Base-by-base conservation (phyloP, 495 filamentous ascomycete genomes). In the Tuber borchii region DNA sequence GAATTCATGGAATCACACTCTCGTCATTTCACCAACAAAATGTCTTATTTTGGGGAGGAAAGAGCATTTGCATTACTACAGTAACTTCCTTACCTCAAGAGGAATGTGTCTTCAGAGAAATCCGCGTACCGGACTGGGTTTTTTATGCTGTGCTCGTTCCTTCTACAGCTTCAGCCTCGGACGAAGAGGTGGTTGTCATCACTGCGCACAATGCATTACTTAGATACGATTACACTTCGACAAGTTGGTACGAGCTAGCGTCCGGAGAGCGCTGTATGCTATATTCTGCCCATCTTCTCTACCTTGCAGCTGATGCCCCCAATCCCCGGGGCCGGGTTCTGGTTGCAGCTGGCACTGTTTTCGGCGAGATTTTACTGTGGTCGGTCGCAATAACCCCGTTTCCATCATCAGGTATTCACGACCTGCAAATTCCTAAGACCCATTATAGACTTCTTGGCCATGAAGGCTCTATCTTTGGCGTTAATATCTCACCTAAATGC, bases 291-390 rank as follows among this genome's bases (percentile, higher is more conserved):
- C 89, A 94, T 78, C 83, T 95, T 39, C 40, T 79, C 9, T 56
- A 73, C 14, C 34, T 74, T 69, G 73, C 78, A 6, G 42, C 46
- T 0, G 51, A 72, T 34, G 16, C 44, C 37, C 80, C 87, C 56
- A 83, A 89, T n/a, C 87, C 87, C 17, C 37, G 83, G 3, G 87
- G 86, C 61, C 84, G 85, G 61, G 82, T 97, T 46, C 86, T 98
- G 40, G 87, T 97, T 20, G 92, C 93, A 42, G 91, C 92, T 2
- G 95, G 95, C 0, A 97, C 96, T 0, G 93, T 93, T 0, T 97
- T 97, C 83, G 95, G 95, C 1, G 93, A 98, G 83, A 91, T 97
- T 42, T 86, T 97, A 19, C 87, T 97, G 4, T 98, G 94, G 95
- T 94, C 91, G 75, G 92, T 89, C 78, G 84, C 86, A 65, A 78